Evolutionary conservation across 306 rosid genomes (phyloP).

Genomic region (Quercus suber): DNA sequence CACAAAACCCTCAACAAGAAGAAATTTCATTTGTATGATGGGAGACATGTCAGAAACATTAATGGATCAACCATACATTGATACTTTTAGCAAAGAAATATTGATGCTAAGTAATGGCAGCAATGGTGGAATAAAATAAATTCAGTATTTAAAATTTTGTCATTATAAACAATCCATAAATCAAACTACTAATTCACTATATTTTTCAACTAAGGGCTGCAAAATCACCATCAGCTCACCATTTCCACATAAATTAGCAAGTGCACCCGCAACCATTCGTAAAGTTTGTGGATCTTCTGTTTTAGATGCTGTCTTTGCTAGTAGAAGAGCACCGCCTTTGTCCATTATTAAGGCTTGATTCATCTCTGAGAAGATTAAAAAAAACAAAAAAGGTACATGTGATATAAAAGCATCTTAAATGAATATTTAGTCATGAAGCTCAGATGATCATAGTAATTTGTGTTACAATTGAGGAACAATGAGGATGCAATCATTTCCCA

Average conservation of each 20-base stretch:
- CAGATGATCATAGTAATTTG: not conserved
- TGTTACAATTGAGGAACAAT: not conserved
- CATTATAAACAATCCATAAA: not conserved
- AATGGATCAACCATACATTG: not conserved
- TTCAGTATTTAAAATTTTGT: not conserved
- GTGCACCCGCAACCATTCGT: slow-evolving; percentile 75
- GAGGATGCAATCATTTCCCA: not conserved
- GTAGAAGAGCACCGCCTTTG: slow-evolving; percentile 59
- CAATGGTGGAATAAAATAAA: not conserved
- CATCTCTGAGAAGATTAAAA: slow-evolving; percentile 40
- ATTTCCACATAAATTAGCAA: slow-evolving; percentile 78
- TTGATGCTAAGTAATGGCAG: not conserved
- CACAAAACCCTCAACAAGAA: not conserved
- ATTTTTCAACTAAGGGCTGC: not conserved
- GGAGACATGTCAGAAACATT: not conserved
- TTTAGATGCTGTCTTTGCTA: slow-evolving; percentile 50
- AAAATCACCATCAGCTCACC: slow-evolving; percentile 32
- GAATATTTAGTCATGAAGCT: not conserved
- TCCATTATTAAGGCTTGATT: slow-evolving; percentile 56
- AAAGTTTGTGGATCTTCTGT: slow-evolving; percentile 62
- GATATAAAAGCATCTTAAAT: not conserved
- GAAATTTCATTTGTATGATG: not conserved
- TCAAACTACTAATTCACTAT: not conserved
- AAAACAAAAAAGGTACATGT: not conserved
- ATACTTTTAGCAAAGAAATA: not conserved